A percentile compares a stretch with the other conserved stretches of the same genome.
phyloP scores from a whole-genome alignment of 2,329 filamentous ascomycete genomes.

The Hansfordia pulvinata region DNA sequence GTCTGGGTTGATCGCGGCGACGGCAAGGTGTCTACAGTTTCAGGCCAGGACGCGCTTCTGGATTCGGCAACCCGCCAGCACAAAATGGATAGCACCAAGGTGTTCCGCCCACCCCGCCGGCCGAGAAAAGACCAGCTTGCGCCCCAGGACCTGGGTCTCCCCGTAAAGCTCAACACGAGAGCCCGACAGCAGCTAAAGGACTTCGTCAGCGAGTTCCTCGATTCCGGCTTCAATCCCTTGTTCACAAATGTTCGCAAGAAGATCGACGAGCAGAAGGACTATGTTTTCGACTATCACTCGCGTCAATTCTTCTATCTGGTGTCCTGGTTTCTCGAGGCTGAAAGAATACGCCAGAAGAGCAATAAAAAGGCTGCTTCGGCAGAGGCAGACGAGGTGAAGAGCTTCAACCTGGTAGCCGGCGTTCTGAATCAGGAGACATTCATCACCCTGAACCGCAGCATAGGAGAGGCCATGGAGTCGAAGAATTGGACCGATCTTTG shows the following conservation, averaged over 20 bases:
- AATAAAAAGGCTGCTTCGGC: conserved; percentile 28
- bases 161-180: conserved; percentile 52
- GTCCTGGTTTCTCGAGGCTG: conserved; percentile 84
- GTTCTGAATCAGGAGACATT: conserved; percentile 95
- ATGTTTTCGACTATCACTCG: conserved; percentile 63
- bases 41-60: conserved; percentile 73
- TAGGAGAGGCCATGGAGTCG: conserved; percentile 65
- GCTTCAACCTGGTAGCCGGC: conserved; percentile 74
- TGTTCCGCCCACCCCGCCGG: conserved; percentile 68
- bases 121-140: conserved; percentile 47
- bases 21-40: conserved; percentile 71
- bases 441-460: conserved; percentile 69
- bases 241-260: conserved; percentile 79
- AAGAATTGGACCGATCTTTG: conserved; percentile 83
- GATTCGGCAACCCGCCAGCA: conserved; percentile 60
- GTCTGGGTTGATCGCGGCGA: conserved; percentile 87
- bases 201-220: conserved; percentile 88
- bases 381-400: conserved; percentile 45
- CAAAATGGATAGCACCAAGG: conserved; percentile 86
- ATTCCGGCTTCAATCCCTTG: conserved; percentile 87
- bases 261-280: conserved; percentile 77
- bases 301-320: conserved; percentile 87
- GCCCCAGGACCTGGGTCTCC: conserved; percentile 63
- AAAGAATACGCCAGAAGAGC: conserved; percentile 54
- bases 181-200: conserved; percentile 65